Conservation (phyloP, 768 basidiomycete genomes). For the Floccularia luteovirens region DNA sequence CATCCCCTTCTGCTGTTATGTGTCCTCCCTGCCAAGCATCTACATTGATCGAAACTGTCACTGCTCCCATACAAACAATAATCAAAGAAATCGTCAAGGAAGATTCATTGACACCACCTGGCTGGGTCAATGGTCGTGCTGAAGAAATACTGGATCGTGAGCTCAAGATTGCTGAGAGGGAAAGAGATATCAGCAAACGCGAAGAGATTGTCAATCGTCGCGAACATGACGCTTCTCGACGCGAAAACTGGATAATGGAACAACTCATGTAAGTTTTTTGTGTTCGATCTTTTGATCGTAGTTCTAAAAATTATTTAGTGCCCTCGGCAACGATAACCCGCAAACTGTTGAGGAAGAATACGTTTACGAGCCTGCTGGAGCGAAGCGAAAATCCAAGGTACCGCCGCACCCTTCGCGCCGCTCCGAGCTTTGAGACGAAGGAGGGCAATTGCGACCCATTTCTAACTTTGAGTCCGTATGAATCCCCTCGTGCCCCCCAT, state of each 20-base stretch:
- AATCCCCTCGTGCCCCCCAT: conserved; percentile 38
- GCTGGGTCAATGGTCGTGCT: conserved; percentile 71
- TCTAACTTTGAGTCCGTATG: conserved; percentile 67
- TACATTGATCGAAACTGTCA: conserved; percentile 48
- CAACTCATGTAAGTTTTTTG: conserved; percentile 65
- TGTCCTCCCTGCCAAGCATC: conserved; percentile 55
- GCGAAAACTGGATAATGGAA: conserved; percentile 90
- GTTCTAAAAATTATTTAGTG: conserved; percentile 24
- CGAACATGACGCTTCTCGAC: conserved; percentile 81
- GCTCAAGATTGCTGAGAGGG: conserved; percentile 77
- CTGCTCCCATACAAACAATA: conserved; percentile 61
- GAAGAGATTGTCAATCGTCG: conserved; percentile 82
- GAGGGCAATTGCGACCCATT: conserved; percentile 45
- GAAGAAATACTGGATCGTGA: conserved; percentile 84
- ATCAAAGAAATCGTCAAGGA: conserved; percentile 87
- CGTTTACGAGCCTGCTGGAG: conserved; percentile 60
- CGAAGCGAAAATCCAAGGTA: conserved; percentile 87
- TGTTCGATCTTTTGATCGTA: background rate
- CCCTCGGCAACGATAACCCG: conserved; percentile 62
- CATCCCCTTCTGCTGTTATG: conserved; percentile 37
- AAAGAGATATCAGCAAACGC: conserved; percentile 79
- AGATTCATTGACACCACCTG: conserved; percentile 68
- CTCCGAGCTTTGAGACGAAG: conserved; percentile 95
- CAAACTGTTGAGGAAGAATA: conserved; percentile 73
- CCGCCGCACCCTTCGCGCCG: conserved; percentile 77